phyloP scores from a whole-genome alignment of 176 grass and related monocot species.

The Oryza punctata region DNA sequence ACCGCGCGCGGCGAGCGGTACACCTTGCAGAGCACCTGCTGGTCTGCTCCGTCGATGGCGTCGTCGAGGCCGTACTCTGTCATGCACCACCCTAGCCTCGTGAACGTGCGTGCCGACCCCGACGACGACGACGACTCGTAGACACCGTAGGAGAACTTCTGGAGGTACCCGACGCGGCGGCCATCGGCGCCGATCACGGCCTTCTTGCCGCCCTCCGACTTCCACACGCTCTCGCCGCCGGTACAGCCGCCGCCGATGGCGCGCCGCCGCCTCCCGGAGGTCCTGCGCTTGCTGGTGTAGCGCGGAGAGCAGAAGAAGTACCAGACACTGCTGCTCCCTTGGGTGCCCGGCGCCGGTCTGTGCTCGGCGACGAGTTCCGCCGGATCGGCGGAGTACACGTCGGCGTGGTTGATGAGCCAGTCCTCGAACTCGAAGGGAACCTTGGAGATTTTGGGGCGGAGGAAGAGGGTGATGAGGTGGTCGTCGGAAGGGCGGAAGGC shows the following conservation, averaged over 20 bases:
- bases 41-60: no score
- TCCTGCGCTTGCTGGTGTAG: not conserved
- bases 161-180: not conserved
- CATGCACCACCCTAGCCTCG: not conserved
- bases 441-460: not conserved
- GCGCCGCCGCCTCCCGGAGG: not conserved
- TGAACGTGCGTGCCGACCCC: not conserved
- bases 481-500: not conserved
- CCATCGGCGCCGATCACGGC: not conserved
- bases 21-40: not conserved
- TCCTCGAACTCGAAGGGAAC: no score
- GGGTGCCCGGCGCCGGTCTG: not conserved
- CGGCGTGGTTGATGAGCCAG: not conserved
- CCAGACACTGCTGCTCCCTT: not conserved
- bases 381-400: constrained; percentile 1
- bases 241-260: not conserved
- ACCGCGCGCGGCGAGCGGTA: not conserved
- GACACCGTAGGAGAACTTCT: not conserved
- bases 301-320: not conserved
- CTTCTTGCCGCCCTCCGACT: not conserved
- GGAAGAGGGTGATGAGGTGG: not conserved
- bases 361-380: not conserved
- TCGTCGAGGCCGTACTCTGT: not conserved
- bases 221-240: not conserved
- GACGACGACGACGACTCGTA: not conserved